Evolutionary conservation across 192 early-diverging fungal species (phyloP).

Genomic region (Phycomyces blakesleeanus): DNA sequence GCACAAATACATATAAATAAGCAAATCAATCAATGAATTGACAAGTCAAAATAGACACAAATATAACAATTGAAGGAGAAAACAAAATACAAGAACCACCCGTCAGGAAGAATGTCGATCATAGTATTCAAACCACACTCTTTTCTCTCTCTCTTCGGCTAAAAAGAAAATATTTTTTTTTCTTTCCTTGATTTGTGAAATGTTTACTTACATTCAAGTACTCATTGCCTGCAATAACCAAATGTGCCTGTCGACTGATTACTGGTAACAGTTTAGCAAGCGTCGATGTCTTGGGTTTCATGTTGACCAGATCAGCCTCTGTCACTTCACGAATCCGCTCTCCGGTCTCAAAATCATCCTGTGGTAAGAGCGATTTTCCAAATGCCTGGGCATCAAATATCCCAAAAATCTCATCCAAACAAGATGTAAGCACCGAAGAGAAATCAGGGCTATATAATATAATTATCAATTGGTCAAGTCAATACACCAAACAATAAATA

Average conservation of each 20-base stretch:
- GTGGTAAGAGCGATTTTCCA: constrained; percentile 37
- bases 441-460: constrained; percentile 52
- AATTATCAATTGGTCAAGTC: too few species aligned
- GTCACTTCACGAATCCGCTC: constrained; percentile 54
- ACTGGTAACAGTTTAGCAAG: constrained; percentile 63
- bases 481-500: too few species aligned
- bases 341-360: constrained; percentile 10
- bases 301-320: constrained; percentile 32
- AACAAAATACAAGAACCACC: background rate
- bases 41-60: too few species aligned
- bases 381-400: constrained; percentile 37
- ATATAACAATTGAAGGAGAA: background rate
- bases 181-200: background rate
- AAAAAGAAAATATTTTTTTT: background rate
- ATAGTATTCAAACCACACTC: too few species aligned
- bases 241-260: constrained; percentile 64
- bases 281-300: constrained; percentile 47
- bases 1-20: too few species aligned
- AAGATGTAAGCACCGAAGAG: constrained; percentile 34
- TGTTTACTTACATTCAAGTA: constrained; percentile 56
- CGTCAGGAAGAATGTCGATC: too few species aligned
- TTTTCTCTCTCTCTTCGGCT: background rate
- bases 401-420: constrained; percentile 41
- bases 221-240: constrained; percentile 70
- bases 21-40: too few species aligned